Base-by-base conservation (phyloP, 2,329 filamentous ascomycete species). In the Neonectria sp. region DNA sequence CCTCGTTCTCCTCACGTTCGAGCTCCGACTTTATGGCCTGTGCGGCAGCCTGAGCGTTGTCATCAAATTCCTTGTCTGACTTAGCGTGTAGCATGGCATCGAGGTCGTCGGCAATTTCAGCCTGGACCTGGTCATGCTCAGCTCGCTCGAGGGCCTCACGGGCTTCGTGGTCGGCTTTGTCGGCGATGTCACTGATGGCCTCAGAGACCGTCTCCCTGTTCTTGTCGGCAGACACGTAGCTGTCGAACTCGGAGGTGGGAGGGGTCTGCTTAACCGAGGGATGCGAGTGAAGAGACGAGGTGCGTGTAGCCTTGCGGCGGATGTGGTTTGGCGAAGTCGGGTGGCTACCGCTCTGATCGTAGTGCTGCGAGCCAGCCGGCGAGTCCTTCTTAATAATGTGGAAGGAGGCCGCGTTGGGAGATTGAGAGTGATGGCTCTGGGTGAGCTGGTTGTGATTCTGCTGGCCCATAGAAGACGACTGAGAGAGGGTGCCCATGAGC, bases 171-270 rank as follows among this genome's bases (percentile, higher is more conserved):
- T 88, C 82, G 24, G 80, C 86, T 72, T 83, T 81, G 56, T 79
- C 79, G 49, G 91, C 92, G 70, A 95, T 84, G 48, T 90, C 90
- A 71, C 85, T 88, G 46, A 95, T 85, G 29, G 92, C 91, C 63
- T 93, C 89, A 24, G 92, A 86, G 33, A 96, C 92, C 56, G 91
- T 92, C 79, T 94, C 91, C 71, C 85, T 89, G 60, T 89, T 92
- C 79, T 92, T 90, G 69, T 86, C 89, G 61, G 68, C 68, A 31
- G 75, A 68, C 53, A 68, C 70, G 48, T 75, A 73, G 60, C 71
- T 73, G 35, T 77, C 79, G 46, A 76, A 75, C 21, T 80, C 80
- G 46, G 75, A 72, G 4, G 74, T 73, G 0, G 78, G 73, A 31
- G 80, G 79, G 0, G 80, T 76, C 55, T 77, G 70, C 61, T 77